Conservation (phyloP, 768 basidiomycete genomes). For the Hygrocybe punicea region DNA sequence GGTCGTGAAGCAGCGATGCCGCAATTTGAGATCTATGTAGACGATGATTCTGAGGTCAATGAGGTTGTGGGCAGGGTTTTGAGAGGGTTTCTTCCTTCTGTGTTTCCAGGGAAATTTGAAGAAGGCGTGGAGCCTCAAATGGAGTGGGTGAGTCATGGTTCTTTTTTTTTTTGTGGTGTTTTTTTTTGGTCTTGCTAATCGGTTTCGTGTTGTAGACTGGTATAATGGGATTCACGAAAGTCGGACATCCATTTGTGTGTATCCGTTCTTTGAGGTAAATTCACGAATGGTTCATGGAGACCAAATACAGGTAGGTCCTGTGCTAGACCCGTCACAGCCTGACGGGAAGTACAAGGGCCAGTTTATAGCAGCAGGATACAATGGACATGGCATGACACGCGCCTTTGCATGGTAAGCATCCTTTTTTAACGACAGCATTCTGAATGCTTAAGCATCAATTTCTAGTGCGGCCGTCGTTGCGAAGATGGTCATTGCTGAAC, state of each 20-base stretch:
- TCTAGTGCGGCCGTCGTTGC: slow-evolving; percentile 9
- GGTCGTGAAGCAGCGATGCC: slow-evolving; percentile 47
- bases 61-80: slow-evolving; percentile 46
- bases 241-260: slow-evolving; percentile 65
- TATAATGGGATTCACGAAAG: slow-evolving; percentile 72
- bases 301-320: slow-evolving; percentile 56
- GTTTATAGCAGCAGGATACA: slow-evolving; percentile 69
- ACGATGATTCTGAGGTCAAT: slow-evolving; percentile 59
- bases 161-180: slow-evolving; percentile 6
- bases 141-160: slow-evolving; percentile 79
- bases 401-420: slow-evolving; percentile 62
- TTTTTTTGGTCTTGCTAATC: neutral
- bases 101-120: slow-evolving; percentile 56
- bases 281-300: neutral
- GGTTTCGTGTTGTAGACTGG: slow-evolving; percentile 56
- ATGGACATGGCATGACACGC: slow-evolving; percentile 80
- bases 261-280: neutral
- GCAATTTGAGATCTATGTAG: slow-evolving; percentile 46
- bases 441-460: neutral
- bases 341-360: slow-evolving; percentile 47
- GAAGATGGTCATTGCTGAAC: slow-evolving; percentile 9
- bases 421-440: neutral
- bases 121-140: slow-evolving; percentile 54
- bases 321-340: slow-evolving; percentile 34
- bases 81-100: slow-evolving; percentile 54